Conservation (phyloP, 805 yeast species). For the Ogataea pini region DNA sequence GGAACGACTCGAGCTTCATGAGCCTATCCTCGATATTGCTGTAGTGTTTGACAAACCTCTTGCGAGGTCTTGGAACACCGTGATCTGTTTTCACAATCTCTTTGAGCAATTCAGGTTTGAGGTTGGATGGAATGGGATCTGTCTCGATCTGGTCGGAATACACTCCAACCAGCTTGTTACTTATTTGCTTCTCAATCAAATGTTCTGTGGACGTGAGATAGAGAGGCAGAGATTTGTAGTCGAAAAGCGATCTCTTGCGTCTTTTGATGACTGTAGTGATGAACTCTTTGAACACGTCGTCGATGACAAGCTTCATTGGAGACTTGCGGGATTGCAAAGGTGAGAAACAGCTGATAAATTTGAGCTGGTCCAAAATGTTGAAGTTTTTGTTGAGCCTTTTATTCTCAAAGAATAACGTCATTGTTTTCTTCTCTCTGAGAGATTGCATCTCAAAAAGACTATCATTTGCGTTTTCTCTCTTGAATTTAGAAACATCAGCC, state of each 20-base stretch:
- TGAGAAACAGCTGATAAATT: constrained; percentile 40
- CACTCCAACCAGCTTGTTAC: constrained; percentile 15
- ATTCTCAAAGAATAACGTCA: constrained; percentile 30
- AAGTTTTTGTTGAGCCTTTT: constrained; percentile 27
- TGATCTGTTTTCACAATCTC: constrained; percentile 16
- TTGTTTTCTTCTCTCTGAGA: constrained; percentile 27
- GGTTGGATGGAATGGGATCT: constrained; percentile 31
- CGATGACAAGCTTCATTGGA: constrained; percentile 29
- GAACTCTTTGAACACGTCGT: constrained; percentile 46
- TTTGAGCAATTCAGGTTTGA: constrained; percentile 21
- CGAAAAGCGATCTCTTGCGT: constrained; percentile 55
- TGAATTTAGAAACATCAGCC: constrained; percentile 34
- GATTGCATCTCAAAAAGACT: constrained; percentile 32
- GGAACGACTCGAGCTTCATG: constrained; percentile 59
- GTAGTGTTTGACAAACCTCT: constrained; percentile 20
- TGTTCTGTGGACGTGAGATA: constrained; percentile 30
- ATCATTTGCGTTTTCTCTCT: constrained; percentile 14
- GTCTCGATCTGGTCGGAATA: constrained; percentile 21
- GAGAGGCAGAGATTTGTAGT: constrained; percentile 39
- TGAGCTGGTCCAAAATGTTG: constrained; percentile 35
- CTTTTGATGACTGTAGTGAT: constrained; percentile 58
- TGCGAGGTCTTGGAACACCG: constrained; percentile 19
- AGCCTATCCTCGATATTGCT: constrained; percentile 34
- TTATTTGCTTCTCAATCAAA: constrained; percentile 5
- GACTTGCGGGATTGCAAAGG: constrained; percentile 21